Base-by-base conservation (phyloP, 73 alveolate genomes). In the Diophrys appendiculata region DNA sequence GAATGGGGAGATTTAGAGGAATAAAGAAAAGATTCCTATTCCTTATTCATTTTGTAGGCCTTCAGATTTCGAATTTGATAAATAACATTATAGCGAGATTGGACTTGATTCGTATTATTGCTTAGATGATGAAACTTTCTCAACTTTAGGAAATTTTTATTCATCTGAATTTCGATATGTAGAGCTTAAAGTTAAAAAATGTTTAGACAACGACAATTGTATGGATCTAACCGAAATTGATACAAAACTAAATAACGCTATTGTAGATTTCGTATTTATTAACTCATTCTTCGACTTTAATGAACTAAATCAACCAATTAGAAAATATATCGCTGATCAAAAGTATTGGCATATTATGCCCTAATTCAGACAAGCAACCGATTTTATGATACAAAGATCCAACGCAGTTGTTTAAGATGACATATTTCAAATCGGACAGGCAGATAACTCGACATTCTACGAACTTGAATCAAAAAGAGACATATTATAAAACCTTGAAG, bases 41-140 rank as follows among this genome's bases (percentile, higher is more conserved):
- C n/a, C n/a, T n/a, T n/a, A n/a, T n/a, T n/a, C n/a, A n/a, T n/a
- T n/a, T n/a, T n/a, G n/a, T n/a, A n/a, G n/a, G n/a, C n/a, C n/a
- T n/a, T n/a, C n/a, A n/a, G n/a, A n/a, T n/a, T n/a, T n/a, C n/a
- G n/a, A n/a, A n/a, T n/a, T n/a, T n/a, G n/a, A n/a, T n/a, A n/a
- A n/a, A n/a, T n/a, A n/a, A n/a, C n/a, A n/a, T n/a, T n/a, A n/a
- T n/a, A n/a, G n/a, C n/a, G n/a, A n/a, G n/a, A n/a, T 68, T 8
- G 76, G 76, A 11, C 11, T 68, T 14, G 76, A 68, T 25, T 22
- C n/a, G 55, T 68, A 68, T 55, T 68, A 68, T 55, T 68, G 76
- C 55, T 5, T 26, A 24, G 26, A 68, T 2, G 8, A 68, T 2
- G 25, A 68, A 8, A 28, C 11, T 29, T 68, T 26, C 25, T 68